Evolutionary conservation across 2,329 filamentous ascomycete genomes (phyloP).

Genomic region (Fusarium illudens): DNA sequence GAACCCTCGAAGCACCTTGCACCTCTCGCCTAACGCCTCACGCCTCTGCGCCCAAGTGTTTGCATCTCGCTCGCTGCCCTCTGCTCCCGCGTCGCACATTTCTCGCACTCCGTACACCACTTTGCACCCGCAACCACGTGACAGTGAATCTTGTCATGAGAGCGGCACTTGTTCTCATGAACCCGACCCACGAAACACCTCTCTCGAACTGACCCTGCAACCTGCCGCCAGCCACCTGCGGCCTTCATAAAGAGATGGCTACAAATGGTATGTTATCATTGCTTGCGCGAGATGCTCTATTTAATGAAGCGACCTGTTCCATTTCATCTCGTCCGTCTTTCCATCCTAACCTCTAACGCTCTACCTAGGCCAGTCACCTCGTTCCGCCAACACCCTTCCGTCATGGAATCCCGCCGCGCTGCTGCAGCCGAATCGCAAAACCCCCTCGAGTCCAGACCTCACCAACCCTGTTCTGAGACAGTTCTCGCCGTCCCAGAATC

Average conservation of each 20-base stretch:
- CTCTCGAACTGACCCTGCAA: constrained; percentile 32
- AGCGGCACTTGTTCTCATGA: constrained; percentile 25
- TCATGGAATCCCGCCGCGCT: constrained; percentile 55
- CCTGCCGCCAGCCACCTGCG: constrained; percentile 32
- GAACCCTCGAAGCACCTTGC: constrained; percentile 14
- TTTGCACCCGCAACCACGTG: constrained; percentile 1
- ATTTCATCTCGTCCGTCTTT: background rate
- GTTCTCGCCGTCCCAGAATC: constrained; percentile 32
- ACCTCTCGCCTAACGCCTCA: background rate
- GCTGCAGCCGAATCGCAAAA: constrained; percentile 50
- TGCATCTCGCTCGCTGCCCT: constrained; percentile 16
- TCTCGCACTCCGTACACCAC: background rate
- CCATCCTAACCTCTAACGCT: constrained; percentile 22
- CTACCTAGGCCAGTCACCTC: constrained; percentile 40
- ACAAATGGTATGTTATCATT: constrained; percentile 42
- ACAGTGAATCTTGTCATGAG: constrained; percentile 36
- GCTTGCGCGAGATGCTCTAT: background rate
- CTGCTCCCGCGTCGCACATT: constrained; percentile 1
- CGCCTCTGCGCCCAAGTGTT: constrained; percentile 6
- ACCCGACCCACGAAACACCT: background rate
- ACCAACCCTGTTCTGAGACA: constrained; percentile 39
- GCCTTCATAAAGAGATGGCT: constrained; percentile 43
- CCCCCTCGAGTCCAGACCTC: constrained; percentile 41
- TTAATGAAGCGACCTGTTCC: background rate
- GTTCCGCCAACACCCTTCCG: constrained; percentile 40